Evolutionary conservation across 768 basidiomycete genomes (phyloP).

Genomic region (Mycena floridula): DNA sequence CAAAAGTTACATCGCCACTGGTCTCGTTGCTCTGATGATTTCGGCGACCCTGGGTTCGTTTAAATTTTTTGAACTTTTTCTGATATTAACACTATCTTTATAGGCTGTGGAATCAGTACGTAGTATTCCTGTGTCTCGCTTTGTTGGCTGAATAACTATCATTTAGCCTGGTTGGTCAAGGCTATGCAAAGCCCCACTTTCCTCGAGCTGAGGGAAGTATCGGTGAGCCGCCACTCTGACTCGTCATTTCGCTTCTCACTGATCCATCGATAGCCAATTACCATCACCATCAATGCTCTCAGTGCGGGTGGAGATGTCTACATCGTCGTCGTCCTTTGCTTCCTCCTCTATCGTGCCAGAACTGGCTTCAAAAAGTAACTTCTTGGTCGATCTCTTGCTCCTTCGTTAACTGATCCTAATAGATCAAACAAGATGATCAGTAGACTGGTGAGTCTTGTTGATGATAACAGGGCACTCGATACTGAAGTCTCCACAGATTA

Average conservation of each 20-base stretch:
- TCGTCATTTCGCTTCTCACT: neutral
- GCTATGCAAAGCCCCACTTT: neutral
- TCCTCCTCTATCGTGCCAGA: constrained; percentile 3
- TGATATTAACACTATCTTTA: neutral
- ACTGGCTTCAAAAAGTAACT: constrained; percentile 8
- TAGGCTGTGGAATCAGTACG: neutral
- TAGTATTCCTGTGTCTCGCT: neutral
- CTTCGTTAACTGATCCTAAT: neutral
- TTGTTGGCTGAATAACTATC: neutral
- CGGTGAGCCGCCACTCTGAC: neutral
- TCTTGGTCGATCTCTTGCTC: neutral
- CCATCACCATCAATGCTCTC: constrained; percentile 10
- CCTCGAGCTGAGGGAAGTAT: constrained; percentile 1
- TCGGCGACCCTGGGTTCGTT: too few relatives aligned
- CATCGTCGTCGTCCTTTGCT: constrained; percentile 7
- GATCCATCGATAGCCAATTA: constrained; percentile 3
- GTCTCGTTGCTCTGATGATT: too few relatives aligned
- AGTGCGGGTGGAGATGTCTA: constrained; percentile 5
- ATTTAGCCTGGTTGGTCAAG: neutral
- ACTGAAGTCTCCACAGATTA: constrained; percentile 1
- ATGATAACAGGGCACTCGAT: neutral
- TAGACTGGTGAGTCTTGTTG: constrained; percentile 5
- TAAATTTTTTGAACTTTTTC: neutral
- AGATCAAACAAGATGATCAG: constrained; percentile 10
- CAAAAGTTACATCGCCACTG: too few relatives aligned